Percentiles rank a stretch among this genome's conserved stretches.
phyloP scores from a whole-genome alignment of 192 early-diverging fungal genomes.

The Backusella tuberculispora region DNA sequence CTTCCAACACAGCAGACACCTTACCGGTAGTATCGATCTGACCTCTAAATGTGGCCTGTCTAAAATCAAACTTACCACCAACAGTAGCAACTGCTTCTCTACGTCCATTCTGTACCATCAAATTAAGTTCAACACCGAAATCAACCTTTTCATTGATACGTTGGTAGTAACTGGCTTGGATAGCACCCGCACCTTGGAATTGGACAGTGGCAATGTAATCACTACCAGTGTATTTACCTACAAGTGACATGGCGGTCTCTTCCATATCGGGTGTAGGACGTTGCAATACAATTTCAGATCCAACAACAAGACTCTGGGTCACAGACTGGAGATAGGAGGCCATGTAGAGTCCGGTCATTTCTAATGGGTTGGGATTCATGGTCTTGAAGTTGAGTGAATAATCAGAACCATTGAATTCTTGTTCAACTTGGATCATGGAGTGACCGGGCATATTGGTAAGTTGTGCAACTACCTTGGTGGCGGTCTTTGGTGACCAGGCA shows the following conservation, averaged over 20 bases:
- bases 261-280: conserved; percentile 80
- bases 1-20: conserved; percentile 88
- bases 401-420: conserved; percentile 90
- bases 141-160: conserved; percentile 93
- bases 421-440: conserved; percentile 91
- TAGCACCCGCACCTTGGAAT: conserved; percentile 64
- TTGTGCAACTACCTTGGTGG: conserved; percentile 68
- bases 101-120: conserved; percentile 68
- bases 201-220: conserved; percentile 72
- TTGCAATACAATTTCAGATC: conserved; percentile 85
- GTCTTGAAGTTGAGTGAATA: conserved; percentile 91
- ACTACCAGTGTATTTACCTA: conserved; percentile 69
- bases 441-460: conserved; percentile 76
- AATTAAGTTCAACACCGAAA: conserved; percentile 89
- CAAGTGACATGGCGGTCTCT: conserved; percentile 76
- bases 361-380: conserved; percentile 92
- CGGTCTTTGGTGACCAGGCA: conserved; percentile 73
- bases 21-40: conserved; percentile 90
- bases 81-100: conserved; percentile 92
- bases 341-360: conserved; percentile 89
- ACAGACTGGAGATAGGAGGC: conserved; percentile 92
- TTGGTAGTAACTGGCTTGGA: conserved; percentile 89
- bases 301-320: conserved; percentile 78
- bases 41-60: conserved; percentile 89
- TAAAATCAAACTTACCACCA: conserved; percentile 98